These are phyloP conservation scores for Lagenidium giganteum DNA, from an alignment of 352 stramenopile species.

Conservation along the genomic window DNA sequence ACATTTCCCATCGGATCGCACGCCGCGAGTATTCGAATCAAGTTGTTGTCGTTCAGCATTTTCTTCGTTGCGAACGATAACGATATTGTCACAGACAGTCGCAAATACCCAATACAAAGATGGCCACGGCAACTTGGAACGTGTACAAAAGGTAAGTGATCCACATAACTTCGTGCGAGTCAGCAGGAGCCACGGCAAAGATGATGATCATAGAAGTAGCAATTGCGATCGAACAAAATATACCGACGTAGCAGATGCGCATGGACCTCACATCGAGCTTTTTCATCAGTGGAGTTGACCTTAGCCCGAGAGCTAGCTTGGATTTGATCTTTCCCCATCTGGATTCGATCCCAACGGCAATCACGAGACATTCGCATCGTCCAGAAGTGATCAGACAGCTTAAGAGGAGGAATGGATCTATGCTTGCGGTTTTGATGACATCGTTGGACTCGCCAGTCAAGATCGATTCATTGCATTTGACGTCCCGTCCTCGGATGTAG, in stretches of 20 bases:
- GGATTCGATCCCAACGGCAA: conserved; percentile 77
- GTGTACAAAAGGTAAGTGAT: conserved; percentile 88
- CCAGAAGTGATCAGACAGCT: conserved; percentile 74
- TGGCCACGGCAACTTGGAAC: conserved; percentile 92
- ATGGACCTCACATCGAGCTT: conserved; percentile 91
- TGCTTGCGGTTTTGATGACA: conserved; percentile 71
- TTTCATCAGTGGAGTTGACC: conserved; percentile 88
- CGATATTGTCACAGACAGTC: conserved; percentile 92
- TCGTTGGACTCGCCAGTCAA: conserved; percentile 96
- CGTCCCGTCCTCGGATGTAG: conserved; percentile 87
- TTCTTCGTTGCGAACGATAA: conserved; percentile 96
- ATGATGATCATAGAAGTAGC: conserved; percentile 87
- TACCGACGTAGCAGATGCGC: conserved; percentile 83
- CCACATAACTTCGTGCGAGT: conserved; percentile 59
- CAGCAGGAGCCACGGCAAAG: conserved; percentile 49
- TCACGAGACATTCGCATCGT: conserved; percentile 71
- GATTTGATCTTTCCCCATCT: conserved; percentile 91
- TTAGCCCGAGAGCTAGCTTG: conserved; percentile 83
- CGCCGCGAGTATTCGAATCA: conserved; percentile 96
- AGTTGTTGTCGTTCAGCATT: conserved; percentile 98
- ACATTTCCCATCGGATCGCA: conserved; percentile 99
- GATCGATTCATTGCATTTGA: conserved; percentile 94
- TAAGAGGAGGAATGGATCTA: conserved; percentile 86
- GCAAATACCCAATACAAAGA: conserved; percentile 94
- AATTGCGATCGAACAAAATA: conserved; percentile 79